Conservation (phyloP, 495 filamentous ascomycete species). For the Acidiella bohemica region DNA sequence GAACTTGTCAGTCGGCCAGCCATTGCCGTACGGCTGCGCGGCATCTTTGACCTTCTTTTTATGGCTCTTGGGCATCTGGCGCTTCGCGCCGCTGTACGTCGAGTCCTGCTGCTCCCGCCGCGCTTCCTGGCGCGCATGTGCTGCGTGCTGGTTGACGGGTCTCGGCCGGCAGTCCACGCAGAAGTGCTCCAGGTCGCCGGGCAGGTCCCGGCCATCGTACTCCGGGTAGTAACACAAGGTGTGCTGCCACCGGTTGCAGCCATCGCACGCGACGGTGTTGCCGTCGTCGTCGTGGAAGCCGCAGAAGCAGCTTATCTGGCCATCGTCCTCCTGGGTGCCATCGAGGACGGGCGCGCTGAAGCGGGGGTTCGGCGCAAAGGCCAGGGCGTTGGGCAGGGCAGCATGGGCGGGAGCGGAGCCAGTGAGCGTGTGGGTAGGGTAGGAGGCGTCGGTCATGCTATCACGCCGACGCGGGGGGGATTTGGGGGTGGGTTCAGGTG, state of each 20-base stretch:
- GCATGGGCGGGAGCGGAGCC: conserved; percentile 43
- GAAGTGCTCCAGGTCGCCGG: conserved; percentile 53
- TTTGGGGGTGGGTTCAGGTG: conserved; percentile 10
- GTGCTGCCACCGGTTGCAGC: conserved; percentile 95
- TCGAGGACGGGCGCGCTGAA: conserved; percentile 44
- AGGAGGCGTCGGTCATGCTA: conserved; percentile 89
- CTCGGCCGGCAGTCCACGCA: conserved; percentile 79
- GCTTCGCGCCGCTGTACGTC: conserved; percentile 40
- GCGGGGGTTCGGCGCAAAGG: conserved; percentile 29
- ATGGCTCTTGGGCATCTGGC: conserved; percentile 32
- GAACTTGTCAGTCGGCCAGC: conserved; percentile 30
- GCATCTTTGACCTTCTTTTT: conserved; percentile 54
- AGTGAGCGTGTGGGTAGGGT: conserved; percentile 50
- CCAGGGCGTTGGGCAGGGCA: conserved; percentile 37
- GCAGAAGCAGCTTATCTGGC: conserved; percentile 97
- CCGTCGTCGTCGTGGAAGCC: conserved; percentile 87
- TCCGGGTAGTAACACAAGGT: conserved; percentile 74
- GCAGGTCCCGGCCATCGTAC: conserved; percentile 50
- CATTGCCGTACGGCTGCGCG: conserved; percentile 27
- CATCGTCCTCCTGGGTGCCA: conserved; percentile 61
- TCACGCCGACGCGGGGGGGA: conserved; percentile 13
- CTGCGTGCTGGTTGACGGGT: conserved; percentile 52
- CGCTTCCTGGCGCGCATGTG: conserved; percentile 47
- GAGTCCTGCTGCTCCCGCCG: conserved; percentile 47
- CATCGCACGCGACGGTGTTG: conserved; percentile 90